phyloP scores from a whole-genome alignment of 371 early-diverging fungal genomes.

The Funneliformis caledonium region DNA sequence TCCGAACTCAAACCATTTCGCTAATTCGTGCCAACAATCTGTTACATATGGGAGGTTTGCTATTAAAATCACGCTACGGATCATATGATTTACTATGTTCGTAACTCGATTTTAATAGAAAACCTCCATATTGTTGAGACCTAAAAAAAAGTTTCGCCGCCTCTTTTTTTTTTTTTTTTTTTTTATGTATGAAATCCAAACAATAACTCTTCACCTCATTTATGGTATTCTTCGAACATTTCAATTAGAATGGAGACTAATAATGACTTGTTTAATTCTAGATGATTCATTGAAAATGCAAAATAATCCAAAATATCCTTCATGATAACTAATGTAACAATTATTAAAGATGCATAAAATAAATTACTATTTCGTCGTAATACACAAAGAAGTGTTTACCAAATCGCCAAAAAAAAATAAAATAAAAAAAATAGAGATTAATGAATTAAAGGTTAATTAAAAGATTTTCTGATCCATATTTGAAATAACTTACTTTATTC shows the following conservation, averaged over 20 bases:
- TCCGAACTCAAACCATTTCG: conserved; percentile 58
- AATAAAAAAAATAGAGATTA: neutral
- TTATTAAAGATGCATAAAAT: neutral
- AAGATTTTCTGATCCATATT: conserved; percentile 13
- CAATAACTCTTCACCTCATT: conserved; percentile 63
- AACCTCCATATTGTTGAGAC: conserved; percentile 61
- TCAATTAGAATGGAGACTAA: conserved; percentile 77
- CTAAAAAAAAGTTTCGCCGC: conserved; percentile 36
- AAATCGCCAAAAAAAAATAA: conserved; percentile 41
- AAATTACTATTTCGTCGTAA: conserved; percentile 52
- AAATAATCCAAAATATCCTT: neutral
- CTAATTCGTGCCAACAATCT: conserved; percentile 64
- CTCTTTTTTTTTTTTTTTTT: neutral
- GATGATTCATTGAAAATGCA: neutral
- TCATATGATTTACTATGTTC: too few species aligned
- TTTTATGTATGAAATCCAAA: neutral
- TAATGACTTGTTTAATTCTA: neutral
- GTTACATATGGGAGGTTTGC: too few species aligned
- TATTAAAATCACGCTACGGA: too few species aligned
- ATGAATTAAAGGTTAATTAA: neutral
- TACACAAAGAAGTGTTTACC: conserved; percentile 54
- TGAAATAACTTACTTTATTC: conserved; percentile 44
- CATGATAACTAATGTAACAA: too few species aligned
- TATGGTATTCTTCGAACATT: conserved; percentile 68
- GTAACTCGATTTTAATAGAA: too few species aligned